phyloP scores from a whole-genome alignment of 805 yeast genomes.

The Metschnikowia lachancei region DNA sequence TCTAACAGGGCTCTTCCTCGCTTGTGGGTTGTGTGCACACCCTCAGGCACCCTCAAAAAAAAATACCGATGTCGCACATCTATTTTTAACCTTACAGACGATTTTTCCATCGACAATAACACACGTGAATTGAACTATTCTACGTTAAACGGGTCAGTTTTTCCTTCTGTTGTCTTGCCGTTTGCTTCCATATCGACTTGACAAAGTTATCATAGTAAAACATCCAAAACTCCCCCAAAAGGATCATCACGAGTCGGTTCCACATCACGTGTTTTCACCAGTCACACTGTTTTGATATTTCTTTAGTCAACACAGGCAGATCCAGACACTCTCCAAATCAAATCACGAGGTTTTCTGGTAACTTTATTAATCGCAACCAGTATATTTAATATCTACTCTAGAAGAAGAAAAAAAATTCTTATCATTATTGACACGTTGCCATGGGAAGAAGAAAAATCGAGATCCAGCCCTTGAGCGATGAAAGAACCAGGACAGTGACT shows the following conservation, averaged over 20 bases:
- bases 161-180: neutral
- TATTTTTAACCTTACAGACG: slow-evolving; percentile 7
- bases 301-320: neutral
- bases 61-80: slow-evolving; percentile 12
- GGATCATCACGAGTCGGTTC: neutral
- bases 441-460: slow-evolving; percentile 98
- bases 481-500: slow-evolving; percentile 80
- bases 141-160: neutral
- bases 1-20: slow-evolving; percentile 1
- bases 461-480: slow-evolving; percentile 86
- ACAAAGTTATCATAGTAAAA: neutral
- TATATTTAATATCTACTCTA: no score
- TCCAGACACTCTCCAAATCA: neutral
- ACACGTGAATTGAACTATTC: slow-evolving; percentile 1
- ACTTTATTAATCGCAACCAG: no score
- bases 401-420: neutral
- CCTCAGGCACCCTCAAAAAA: slow-evolving; percentile 1
- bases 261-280: neutral
- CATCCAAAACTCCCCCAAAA: neutral
- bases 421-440: neutral
- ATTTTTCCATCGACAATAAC: neutral
- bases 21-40: slow-evolving; percentile 1
- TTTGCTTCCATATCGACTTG: neutral
- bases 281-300: slow-evolving; percentile 1
- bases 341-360: no score